These are phyloP conservation scores for Aechmea fasciata DNA, from an alignment of 176 grass and related monocot genomes.

Conservation along the genomic window DNA sequence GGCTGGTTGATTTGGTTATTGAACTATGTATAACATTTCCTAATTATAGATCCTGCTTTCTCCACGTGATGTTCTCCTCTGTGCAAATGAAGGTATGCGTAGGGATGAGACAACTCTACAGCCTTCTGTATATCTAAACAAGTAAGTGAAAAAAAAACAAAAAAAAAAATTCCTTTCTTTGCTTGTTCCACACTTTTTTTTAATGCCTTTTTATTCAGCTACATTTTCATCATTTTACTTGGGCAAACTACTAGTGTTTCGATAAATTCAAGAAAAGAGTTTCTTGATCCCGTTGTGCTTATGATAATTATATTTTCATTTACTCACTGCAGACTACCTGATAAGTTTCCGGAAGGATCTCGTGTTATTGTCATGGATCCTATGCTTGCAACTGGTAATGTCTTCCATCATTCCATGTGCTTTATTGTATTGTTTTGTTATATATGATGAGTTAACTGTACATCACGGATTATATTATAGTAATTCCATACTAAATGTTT, in stretches of 20 bases:
- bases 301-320: conserved; percentile 1
- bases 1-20: too few relatives aligned
- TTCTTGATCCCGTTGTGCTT: too few relatives aligned
- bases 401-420: neutral
- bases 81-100: conserved; percentile 43
- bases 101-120: conserved; percentile 60
- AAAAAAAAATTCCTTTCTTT: too few relatives aligned
- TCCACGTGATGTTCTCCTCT: neutral
- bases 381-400: conserved; percentile 73
- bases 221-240: too few relatives aligned
- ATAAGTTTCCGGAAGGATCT: conserved; percentile 43
- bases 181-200: too few relatives aligned
- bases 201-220: too few relatives aligned
- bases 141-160: conserved; percentile 25
- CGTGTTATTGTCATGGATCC: conserved; percentile 54
- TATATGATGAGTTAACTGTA: neutral
- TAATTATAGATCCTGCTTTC: neutral
- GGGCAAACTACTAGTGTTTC: too few relatives aligned
- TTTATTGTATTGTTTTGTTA: neutral
- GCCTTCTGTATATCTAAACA: conserved; percentile 64
- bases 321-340: conserved; percentile 47
- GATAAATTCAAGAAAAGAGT: too few relatives aligned
- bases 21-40: too few relatives aligned
- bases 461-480: neutral
- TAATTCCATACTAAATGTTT: conserved; percentile 1